A percentile compares a stretch with the other conserved stretches of the same genome.
These are phyloP conservation scores for Blakeslea trispora DNA, from an alignment of 371 early-diverging fungal species.

Conservation along the genomic window DNA sequence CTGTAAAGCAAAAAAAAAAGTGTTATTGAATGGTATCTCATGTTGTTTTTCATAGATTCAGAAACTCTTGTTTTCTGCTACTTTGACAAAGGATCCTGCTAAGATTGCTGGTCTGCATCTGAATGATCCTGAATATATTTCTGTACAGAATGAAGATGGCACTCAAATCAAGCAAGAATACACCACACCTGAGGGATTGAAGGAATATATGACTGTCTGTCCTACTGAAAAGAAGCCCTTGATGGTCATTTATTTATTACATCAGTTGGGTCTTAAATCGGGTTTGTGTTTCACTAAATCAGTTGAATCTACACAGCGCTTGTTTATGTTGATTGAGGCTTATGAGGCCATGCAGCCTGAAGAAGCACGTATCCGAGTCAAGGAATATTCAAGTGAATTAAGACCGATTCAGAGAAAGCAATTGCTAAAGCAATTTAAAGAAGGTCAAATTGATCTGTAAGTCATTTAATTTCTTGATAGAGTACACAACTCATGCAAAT, in stretches of 20 bases:
- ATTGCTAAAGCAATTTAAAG: slow-evolving; percentile 70
- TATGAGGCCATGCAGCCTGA: slow-evolving; percentile 44
- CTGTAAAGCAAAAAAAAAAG: slow-evolving; percentile 26
- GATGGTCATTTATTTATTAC: slow-evolving; percentile 75
- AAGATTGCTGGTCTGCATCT: slow-evolving; percentile 86
- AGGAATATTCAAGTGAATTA: slow-evolving; percentile 88
- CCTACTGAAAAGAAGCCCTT: slow-evolving; percentile 72
- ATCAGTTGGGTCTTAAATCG: slow-evolving; percentile 61
- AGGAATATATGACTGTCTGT: slow-evolving; percentile 71
- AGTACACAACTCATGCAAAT: too few relatives aligned
- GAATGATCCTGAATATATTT: slow-evolving; percentile 73
- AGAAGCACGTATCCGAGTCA: slow-evolving; percentile 49
- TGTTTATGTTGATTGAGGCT: slow-evolving; percentile 68
- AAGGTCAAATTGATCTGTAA: slow-evolving; percentile 67
- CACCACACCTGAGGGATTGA: slow-evolving; percentile 65
- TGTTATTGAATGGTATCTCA: too few relatives aligned
- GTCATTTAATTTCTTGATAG: too few relatives aligned
- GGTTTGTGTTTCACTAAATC: slow-evolving; percentile 89
- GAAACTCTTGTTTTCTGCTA: slow-evolving; percentile 94
- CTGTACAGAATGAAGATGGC: slow-evolving; percentile 53
- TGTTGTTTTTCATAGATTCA: slow-evolving; percentile 49
- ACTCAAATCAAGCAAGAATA: slow-evolving; percentile 48
- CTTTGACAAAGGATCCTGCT: slow-evolving; percentile 90
- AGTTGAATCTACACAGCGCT: slow-evolving; percentile 81
- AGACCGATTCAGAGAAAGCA: slow-evolving; percentile 61